phyloP scores from a whole-genome alignment of 345 rosid genomes.

The Luvunga scandens region DNA sequence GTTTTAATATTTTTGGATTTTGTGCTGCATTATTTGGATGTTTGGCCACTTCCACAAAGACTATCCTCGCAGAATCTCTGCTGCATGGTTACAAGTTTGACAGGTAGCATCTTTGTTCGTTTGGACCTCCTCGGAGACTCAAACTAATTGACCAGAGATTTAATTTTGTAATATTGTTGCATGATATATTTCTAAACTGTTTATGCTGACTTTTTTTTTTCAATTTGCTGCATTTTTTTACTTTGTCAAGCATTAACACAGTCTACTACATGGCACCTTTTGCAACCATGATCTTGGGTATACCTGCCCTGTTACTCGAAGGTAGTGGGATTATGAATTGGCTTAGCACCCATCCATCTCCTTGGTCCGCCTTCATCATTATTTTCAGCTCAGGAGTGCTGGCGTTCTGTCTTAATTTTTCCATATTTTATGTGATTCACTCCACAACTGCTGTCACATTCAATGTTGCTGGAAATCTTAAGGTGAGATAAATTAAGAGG shows the following conservation, averaged over 20 bases:
- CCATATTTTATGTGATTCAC: slow-evolving; percentile 96
- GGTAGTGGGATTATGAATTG: slow-evolving; percentile 80
- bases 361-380: slow-evolving; percentile 63
- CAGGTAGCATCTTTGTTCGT: slow-evolving; percentile 46
- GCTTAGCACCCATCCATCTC: slow-evolving; percentile 58
- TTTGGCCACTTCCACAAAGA: slow-evolving; percentile 99
- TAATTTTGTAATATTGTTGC: not conserved
- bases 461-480: slow-evolving; percentile 97
- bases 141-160: not conserved
- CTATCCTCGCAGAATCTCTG: slow-evolving; percentile 95
- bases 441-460: slow-evolving; percentile 99
- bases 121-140: not conserved
- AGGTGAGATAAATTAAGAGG: slow-evolving; percentile 50
- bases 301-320: slow-evolving; percentile 87
- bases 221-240: not conserved
- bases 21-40: slow-evolving; percentile 98
- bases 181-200: not conserved
- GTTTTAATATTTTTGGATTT: slow-evolving; percentile 94
- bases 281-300: slow-evolving; percentile 89
- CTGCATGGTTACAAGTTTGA: slow-evolving; percentile 98
- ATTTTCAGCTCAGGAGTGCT: slow-evolving; percentile 87
- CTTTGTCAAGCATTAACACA: slow-evolving; percentile 71
- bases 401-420: slow-evolving; percentile 97
- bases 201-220: slow-evolving; percentile 14
- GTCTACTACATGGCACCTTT: slow-evolving; percentile 99